Conservation (phyloP, 495 filamentous ascomycete genomes). For the Talaromyces nanjingensis region DNA sequence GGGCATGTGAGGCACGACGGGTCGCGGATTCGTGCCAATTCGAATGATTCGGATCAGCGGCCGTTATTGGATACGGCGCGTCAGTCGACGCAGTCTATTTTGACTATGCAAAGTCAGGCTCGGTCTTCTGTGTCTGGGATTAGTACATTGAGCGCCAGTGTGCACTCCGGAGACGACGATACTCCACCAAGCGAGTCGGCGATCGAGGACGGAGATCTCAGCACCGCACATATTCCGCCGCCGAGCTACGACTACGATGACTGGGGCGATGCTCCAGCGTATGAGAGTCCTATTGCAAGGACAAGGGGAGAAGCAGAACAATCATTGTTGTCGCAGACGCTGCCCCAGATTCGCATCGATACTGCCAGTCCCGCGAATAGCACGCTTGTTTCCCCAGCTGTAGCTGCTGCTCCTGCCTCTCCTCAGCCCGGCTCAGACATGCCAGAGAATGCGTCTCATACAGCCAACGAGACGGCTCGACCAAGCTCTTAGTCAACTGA, state of each 20-base stretch:
- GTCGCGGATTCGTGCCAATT: slow-evolving; percentile 74
- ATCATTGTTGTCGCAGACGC: slow-evolving; percentile 18
- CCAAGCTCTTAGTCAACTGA: slow-evolving; percentile 20
- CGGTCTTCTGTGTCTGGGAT: slow-evolving; percentile 31
- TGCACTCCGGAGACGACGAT: slow-evolving; percentile 22
- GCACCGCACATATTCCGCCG: slow-evolving; percentile 29
- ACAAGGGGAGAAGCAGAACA: slow-evolving; percentile 12
- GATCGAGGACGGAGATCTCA: slow-evolving; percentile 30
- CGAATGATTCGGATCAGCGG: slow-evolving; percentile 65
- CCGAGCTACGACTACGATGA: slow-evolving; percentile 40
- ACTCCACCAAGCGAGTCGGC: slow-evolving; percentile 19
- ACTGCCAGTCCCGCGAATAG: slow-evolving; percentile 27
- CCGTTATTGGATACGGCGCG: slow-evolving; percentile 64
- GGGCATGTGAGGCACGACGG: slow-evolving; percentile 87
- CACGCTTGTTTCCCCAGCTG: slow-evolving; percentile 25
- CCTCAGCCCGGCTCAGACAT: neutral
- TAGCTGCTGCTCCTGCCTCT: neutral
- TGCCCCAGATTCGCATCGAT: slow-evolving; percentile 37
- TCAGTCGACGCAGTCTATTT: slow-evolving; percentile 21
- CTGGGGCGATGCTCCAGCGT: slow-evolving; percentile 44
- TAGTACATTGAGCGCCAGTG: slow-evolving; percentile 10
- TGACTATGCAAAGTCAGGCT: slow-evolving; percentile 23
- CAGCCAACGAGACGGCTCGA: neutral
- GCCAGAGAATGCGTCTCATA: neutral
- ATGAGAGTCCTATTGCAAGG: slow-evolving; percentile 28